Conservation (phyloP, 208 protist species). For the Trypanosoma rangeli region DNA sequence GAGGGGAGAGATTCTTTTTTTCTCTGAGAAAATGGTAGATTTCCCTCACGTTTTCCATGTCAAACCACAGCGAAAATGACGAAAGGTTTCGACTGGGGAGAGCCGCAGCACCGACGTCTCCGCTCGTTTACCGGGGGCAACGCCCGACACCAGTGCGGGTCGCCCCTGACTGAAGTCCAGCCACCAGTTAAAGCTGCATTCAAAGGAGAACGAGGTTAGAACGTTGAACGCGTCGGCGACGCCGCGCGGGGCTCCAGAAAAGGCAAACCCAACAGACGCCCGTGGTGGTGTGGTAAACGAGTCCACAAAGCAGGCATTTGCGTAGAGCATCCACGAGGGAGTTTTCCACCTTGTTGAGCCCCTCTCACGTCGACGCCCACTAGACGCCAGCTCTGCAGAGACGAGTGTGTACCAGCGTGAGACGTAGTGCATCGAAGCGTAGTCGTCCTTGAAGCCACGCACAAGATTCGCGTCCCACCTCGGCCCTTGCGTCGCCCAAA, state of each 20-base stretch:
- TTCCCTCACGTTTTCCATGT: conserved; percentile 52
- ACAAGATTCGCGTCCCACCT: conserved; percentile 48
- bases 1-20: too few species aligned
- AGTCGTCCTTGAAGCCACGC: conserved; percentile 57
- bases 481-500: conserved; percentile 75
- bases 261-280: conserved; percentile 61
- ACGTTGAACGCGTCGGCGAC: conserved; percentile 50
- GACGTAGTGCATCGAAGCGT: conserved; percentile 49
- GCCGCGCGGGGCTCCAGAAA: conserved; percentile 41
- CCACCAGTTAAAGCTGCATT: conserved; percentile 73
- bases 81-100: conserved; percentile 60
- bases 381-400: conserved; percentile 40
- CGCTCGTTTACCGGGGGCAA: conserved; percentile 2
- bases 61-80: conserved; percentile 60
- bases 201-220: conserved; percentile 41
- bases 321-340: conserved; percentile 37
- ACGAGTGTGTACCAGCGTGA: conserved; percentile 51
- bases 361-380: not conserved
- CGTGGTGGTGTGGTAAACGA: conserved; percentile 36
- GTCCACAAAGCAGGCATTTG: conserved; percentile 61
- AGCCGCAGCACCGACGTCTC: conserved; percentile 39
- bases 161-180: conserved; percentile 23
- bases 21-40: too few species aligned
- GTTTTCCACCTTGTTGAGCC: not conserved
- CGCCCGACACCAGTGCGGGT: conserved; percentile 29